Base-by-base conservation (phyloP, 2,329 filamentous ascomycete species). In the Talaromyces rugulosus region DNA sequence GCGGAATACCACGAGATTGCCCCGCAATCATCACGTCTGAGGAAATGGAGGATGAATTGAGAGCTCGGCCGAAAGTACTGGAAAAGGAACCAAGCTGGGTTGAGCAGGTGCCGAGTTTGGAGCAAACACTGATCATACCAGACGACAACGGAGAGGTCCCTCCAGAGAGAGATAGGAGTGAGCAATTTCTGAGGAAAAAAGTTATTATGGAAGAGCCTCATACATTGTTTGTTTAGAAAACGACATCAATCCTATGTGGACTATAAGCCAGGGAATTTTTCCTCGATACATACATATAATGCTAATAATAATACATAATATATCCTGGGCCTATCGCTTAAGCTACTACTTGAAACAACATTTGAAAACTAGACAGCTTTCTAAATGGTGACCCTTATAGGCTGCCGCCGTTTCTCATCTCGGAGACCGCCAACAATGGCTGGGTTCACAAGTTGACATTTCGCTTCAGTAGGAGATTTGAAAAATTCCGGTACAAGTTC, bases 401-500 rank as follows among this genome's bases (percentile, higher is more conserved):
- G 51, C 28, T 23, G 47, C 33, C 58, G 34, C 36, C 50, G 58
- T 33, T 56, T 8, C 4, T 60, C 58, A 44, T 60, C 50, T 27
- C 51, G 14, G 11, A 60, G 50, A 27, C 58, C 58, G n/a, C 58
- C 42, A 23, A 60, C 47, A 11, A 53, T 33, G 12, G 58, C 47
- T 16, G 47, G 40, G 18, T 54, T 60, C 7, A 71, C 64, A 47
- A 71, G 66, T 54, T 67, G 54, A 54, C 64, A 69, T 55, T 65
- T 69, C 36, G 65, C 63, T 58, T 70, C 68, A 31, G 64, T 58
- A 1, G 47, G 11, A 8, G 61, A 61, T 2, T 14, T 16, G 4
- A 66, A 18, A 51, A 18, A 47, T 33, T 36, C 27, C 33, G 36
- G 61, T 4, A 16, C 23, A 9, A 66, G 66, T 28, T 63, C 55